A percentile compares a stretch with the other conserved stretches of the same genome.
phyloP scores from a whole-genome alignment of 2,329 filamentous ascomycete genomes.

The Boeremia lycopersici region DNA sequence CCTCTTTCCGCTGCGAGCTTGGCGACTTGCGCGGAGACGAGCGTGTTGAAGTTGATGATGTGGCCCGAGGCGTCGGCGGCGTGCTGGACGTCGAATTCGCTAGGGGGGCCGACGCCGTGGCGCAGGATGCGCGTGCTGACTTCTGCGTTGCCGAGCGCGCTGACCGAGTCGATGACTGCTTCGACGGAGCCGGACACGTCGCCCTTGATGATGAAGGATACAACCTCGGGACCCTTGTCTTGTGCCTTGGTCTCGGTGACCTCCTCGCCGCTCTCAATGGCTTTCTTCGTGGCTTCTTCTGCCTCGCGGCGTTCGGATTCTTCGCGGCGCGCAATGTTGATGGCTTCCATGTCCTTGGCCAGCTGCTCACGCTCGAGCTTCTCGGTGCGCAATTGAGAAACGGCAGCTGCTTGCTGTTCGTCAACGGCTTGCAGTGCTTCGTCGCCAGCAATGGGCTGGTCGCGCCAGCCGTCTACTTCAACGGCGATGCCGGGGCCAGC shows the following conservation, averaged over 20 bases:
- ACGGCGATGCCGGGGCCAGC: slow-evolving; percentile 88
- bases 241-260: slow-evolving; percentile 52
- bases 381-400: slow-evolving; percentile 77
- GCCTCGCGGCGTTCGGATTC: slow-evolving; percentile 67
- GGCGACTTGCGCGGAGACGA: slow-evolving; percentile 69
- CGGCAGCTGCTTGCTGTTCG: slow-evolving; percentile 78
- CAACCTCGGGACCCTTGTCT: slow-evolving; percentile 57
- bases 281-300: slow-evolving; percentile 55
- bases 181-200: slow-evolving; percentile 95
- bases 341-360: slow-evolving; percentile 73
- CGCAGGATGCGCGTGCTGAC: slow-evolving; percentile 78
- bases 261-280: slow-evolving; percentile 28
- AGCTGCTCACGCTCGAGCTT: slow-evolving; percentile 70
- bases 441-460: slow-evolving; percentile 83
- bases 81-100: slow-evolving; percentile 87
- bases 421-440: slow-evolving; percentile 81
- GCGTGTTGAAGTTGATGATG: slow-evolving; percentile 85
- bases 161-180: slow-evolving; percentile 79
- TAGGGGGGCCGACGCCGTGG: slow-evolving; percentile 76
- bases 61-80: slow-evolving; percentile 76
- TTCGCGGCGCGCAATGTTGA: slow-evolving; percentile 68
- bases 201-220: slow-evolving; percentile 88
- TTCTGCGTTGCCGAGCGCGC: slow-evolving; percentile 82
- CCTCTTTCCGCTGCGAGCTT: slow-evolving; percentile 71
- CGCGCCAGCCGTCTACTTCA: slow-evolving; percentile 93